Conservation (phyloP, 148 eudicot species). For the Heliosperma pusillum region DNA sequence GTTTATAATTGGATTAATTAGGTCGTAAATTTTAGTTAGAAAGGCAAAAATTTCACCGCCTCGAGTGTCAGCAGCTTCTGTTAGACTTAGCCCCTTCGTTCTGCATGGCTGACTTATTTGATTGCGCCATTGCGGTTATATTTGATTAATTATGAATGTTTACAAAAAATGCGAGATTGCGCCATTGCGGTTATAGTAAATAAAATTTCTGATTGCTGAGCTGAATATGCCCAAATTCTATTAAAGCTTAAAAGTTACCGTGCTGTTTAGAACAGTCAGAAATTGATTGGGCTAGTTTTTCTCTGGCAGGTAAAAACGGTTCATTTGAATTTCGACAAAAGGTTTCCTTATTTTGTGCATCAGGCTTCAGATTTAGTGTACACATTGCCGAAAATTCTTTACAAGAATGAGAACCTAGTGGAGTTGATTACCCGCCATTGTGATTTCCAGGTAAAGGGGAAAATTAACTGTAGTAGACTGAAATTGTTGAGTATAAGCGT, state of each 20-base stretch:
- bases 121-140: no score
- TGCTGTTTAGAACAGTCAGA: neutral
- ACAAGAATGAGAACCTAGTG: constrained; percentile 8
- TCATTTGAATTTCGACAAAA: constrained; percentile 1
- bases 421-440: constrained; percentile 19
- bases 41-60: no score
- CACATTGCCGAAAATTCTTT: constrained; percentile 21
- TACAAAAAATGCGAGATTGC: no score
- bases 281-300: neutral
- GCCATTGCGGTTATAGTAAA: no score
- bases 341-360: neutral
- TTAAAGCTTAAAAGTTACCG: neutral
- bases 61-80: no score
- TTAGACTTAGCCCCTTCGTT: no score
- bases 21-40: no score
- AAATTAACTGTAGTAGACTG: constrained; percentile 19
- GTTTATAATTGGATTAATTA: no score
- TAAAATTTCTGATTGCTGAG: neutral
- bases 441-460: neutral
- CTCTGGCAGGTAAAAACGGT: constrained; percentile 22
- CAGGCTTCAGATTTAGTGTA: neutral
- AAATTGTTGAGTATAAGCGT: constrained; percentile 10
- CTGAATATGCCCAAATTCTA: neutral
- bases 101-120: no score
- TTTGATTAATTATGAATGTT: no score